Evolutionary conservation across 1,284 basidiomycete genomes (phyloP).

Genomic region (Ustilago lituana): DNA sequence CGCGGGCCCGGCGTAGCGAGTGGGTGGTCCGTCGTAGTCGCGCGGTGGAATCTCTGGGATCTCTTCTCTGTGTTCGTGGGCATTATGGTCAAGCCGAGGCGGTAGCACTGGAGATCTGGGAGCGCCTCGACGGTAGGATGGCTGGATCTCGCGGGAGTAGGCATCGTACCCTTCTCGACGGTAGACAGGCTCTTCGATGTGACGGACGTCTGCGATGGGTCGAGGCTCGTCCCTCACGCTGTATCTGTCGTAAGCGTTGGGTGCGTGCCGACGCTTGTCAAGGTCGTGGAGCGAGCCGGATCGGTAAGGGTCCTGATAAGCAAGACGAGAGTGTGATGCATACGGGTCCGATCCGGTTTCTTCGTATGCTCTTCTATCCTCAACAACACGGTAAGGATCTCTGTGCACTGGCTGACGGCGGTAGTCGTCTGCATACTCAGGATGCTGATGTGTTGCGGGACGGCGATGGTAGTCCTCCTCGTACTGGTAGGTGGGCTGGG

Average conservation of each 20-base stretch:
- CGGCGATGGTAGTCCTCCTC: slow-evolving; percentile 25
- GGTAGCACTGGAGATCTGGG: slow-evolving; percentile 23
- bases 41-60: slow-evolving; percentile 9
- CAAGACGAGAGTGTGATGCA: slow-evolving; percentile 21
- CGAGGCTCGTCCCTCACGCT: slow-evolving; percentile 22
- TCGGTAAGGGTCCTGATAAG: slow-evolving; percentile 13
- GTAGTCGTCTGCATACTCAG: slow-evolving; percentile 19
- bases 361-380: slow-evolving; percentile 18
- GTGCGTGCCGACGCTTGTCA: slow-evolving; percentile 25
- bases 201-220: slow-evolving; percentile 6
- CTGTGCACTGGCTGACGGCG: slow-evolving; percentile 24
- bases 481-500: slow-evolving; percentile 25
- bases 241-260: slow-evolving; percentile 23
- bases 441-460: slow-evolving; percentile 10
- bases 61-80: slow-evolving; percentile 13
- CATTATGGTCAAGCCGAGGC: slow-evolving; percentile 8
- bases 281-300: slow-evolving; percentile 15
- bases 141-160: slow-evolving; percentile 43
- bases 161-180: slow-evolving; percentile 31
- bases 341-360: slow-evolving; percentile 21
- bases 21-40: slow-evolving; percentile 7
- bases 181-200: slow-evolving; percentile 15
- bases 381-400: slow-evolving; percentile 16
- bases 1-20: slow-evolving; percentile 17
- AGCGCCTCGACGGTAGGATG: slow-evolving; percentile 43